A percentile compares a stretch with the other conserved stretches of the same genome.
phyloP scores from a whole-genome alignment of 1,284 basidiomycete genomes.

The Microbotryum violaceum region DNA sequence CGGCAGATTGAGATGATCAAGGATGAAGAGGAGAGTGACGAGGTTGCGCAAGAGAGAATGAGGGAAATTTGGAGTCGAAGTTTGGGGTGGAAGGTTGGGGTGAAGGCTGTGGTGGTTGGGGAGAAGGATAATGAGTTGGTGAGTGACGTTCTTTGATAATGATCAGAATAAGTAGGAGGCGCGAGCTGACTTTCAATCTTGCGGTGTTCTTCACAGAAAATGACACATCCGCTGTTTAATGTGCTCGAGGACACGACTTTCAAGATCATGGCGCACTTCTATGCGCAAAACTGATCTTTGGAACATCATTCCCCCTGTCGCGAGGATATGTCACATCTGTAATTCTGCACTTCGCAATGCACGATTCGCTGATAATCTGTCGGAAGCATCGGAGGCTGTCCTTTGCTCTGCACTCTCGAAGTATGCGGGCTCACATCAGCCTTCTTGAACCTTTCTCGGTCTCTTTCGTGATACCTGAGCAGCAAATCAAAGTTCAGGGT shows the following conservation, averaged over 20 bases:
- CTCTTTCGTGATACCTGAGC: too few relatives aligned
- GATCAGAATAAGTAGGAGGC: neutral
- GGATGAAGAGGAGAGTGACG: constrained; percentile 7
- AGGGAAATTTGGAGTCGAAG: constrained; percentile 15
- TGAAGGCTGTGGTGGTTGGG: constrained; percentile 8
- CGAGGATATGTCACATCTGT: too few relatives aligned
- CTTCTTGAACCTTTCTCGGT: too few relatives aligned
- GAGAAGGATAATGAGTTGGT: constrained; percentile 19
- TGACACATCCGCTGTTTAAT: constrained; percentile 32
- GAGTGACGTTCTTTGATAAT: neutral
- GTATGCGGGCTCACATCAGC: too few relatives aligned
- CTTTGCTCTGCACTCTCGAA: too few relatives aligned
- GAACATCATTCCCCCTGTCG: neutral
- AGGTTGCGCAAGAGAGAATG: constrained; percentile 14
- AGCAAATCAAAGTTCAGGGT: too few relatives aligned
- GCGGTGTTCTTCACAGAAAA: constrained; percentile 2
- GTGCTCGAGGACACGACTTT: constrained; percentile 2
- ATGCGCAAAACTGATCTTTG: constrained; percentile 29
- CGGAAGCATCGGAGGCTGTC: too few relatives aligned
- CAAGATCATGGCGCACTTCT: constrained; percentile 23
- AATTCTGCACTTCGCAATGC: too few relatives aligned
- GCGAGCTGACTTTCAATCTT: neutral
- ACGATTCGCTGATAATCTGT: too few relatives aligned
- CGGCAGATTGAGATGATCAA: neutral
- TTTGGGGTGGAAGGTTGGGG: neutral